Evolutionary conservation across 2,329 filamentous ascomycete genomes (phyloP).

Genomic region (Aureobasidium sp.): DNA sequence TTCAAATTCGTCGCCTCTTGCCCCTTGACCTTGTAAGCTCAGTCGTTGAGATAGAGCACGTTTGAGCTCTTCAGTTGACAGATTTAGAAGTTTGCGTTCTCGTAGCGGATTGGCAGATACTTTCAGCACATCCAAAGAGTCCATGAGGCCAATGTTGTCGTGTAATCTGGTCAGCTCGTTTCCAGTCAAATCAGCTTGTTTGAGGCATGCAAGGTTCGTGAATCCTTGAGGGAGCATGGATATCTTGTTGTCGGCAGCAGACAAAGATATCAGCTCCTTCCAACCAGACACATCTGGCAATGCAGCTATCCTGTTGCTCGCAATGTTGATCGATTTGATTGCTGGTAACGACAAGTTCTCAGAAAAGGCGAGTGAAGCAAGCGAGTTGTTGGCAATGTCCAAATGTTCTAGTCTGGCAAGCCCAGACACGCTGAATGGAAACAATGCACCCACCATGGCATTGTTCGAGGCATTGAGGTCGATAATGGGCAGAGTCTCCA

Average conservation of each 20-base stretch:
- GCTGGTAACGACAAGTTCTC: slow-evolving; percentile 58
- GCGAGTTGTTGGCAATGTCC: slow-evolving; percentile 69
- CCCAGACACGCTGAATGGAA: slow-evolving; percentile 50
- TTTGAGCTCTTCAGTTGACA: slow-evolving; percentile 76
- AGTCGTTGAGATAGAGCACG: slow-evolving; percentile 61
- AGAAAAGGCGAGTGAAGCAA: slow-evolving; percentile 48
- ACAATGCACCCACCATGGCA: slow-evolving; percentile 64
- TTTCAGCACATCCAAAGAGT: slow-evolving; percentile 64
- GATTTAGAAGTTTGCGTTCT: slow-evolving; percentile 77
- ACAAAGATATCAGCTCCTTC: slow-evolving; percentile 64
- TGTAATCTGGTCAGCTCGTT: slow-evolving; percentile 77
- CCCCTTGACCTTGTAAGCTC: slow-evolving; percentile 43
- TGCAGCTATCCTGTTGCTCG: slow-evolving; percentile 67
- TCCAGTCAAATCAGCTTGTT: slow-evolving; percentile 72
- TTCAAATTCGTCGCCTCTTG: slow-evolving; percentile 19
- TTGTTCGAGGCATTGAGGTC: slow-evolving; percentile 75
- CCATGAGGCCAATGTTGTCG: slow-evolving; percentile 71
- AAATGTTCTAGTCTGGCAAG: slow-evolving; percentile 60
- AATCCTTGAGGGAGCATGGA: slow-evolving; percentile 70
- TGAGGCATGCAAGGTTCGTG: slow-evolving; percentile 57
- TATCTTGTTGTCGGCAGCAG: slow-evolving; percentile 77
- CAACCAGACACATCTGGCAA: slow-evolving; percentile 72
- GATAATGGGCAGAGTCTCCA: slow-evolving; percentile 61
- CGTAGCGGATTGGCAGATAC: slow-evolving; percentile 84
- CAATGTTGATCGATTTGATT: slow-evolving; percentile 67